Base-by-base conservation (phyloP, 768 basidiomycete genomes). In the Paxillus involutus region DNA sequence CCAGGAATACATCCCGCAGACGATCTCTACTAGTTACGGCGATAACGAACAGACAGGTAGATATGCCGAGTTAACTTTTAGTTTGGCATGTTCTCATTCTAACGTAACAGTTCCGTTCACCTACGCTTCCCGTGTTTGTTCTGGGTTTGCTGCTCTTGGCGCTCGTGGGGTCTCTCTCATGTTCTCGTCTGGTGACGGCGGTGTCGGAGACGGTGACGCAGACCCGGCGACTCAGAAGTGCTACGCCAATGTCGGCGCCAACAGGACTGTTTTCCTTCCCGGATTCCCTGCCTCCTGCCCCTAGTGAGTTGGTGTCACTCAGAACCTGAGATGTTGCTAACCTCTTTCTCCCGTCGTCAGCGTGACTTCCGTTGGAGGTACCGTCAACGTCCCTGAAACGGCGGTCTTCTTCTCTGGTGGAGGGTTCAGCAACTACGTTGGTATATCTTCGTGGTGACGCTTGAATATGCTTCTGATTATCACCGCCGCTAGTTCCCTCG, bases 281-380 rank as follows among this genome's bases (percentile, higher is more conserved):
- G 51, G 50, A 16, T 91, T 91, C 74, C 89, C 88, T 6, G 78
- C 86, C 39, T 68, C 74, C 0, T 85, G 83, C 58, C 82, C 82
- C 52, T 83, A 69, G 82, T 84, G 59, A 64, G 74, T 53, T 6
- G 19, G 10, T 17, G 16, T 7, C 3, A n/a, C 13, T 10, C 9
- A 12, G 24, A 26, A 29, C 26, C 12, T 17, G 13, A 3, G 3
- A 6, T 26, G 29, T 41, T 29, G 36, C 17, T 50, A 30, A 48
- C n/a, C 21, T 30, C 33, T 10, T 35, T 32, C 33, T 9, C n/a
- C 29, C 35, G 44, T 52, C 47, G n/a, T 21, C 21, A 89, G 88
- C 57, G 84, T 89, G 17, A 91, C 89, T 4, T 57, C 84, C 3
- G 88, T 91, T 3, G 89, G 89, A 7, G 89, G 81, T 9, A 89